phyloP scores from a whole-genome alignment of 352 stramenopile genomes.

The Pythium aquatile region DNA sequence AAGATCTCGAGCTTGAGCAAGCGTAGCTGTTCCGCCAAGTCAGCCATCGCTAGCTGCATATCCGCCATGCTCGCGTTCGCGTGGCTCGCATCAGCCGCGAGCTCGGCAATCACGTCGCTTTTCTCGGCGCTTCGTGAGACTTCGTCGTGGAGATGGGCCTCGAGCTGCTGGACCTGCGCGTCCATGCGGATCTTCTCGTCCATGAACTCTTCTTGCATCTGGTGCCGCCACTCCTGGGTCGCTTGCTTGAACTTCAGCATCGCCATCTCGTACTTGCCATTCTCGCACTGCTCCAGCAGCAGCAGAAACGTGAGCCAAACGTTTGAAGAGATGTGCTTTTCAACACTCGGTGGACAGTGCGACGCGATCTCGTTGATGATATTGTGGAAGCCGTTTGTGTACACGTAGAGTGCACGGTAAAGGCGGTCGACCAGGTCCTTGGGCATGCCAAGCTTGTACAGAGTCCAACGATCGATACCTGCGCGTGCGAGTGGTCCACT shows the following conservation, averaged over 20 bases:
- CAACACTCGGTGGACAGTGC: slow-evolving; percentile 56
- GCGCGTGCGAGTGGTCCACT: slow-evolving; percentile 48
- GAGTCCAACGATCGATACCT: slow-evolving; percentile 66
- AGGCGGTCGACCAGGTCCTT: slow-evolving; percentile 76
- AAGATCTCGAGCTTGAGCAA: slow-evolving; percentile 66
- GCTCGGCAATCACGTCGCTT: slow-evolving; percentile 43
- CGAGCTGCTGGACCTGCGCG: slow-evolving; percentile 29
- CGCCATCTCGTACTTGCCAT: slow-evolving; percentile 83
- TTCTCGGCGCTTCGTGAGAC: slow-evolving; percentile 40
- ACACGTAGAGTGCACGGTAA: slow-evolving; percentile 81
- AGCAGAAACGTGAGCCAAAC: slow-evolving; percentile 77
- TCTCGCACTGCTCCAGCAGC: slow-evolving; percentile 75
- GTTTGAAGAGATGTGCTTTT: slow-evolving; percentile 80
- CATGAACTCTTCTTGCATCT: slow-evolving; percentile 48
- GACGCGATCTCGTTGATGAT: slow-evolving; percentile 80
- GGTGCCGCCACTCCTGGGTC: slow-evolving; percentile 47
- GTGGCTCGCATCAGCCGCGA: slow-evolving; percentile 39
- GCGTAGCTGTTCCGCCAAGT: slow-evolving; percentile 48
- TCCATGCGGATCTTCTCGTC: slow-evolving; percentile 40
- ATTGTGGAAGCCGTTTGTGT: slow-evolving; percentile 84
- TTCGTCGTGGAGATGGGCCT: slow-evolving; percentile 40
- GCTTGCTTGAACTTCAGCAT: slow-evolving; percentile 86
- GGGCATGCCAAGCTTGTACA: slow-evolving; percentile 74
- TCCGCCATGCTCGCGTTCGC: slow-evolving; percentile 44
- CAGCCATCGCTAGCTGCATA: slow-evolving; percentile 33